Conservation (phyloP, 2,329 filamentous ascomycete genomes). For the Colletotrichum nymphaeae region DNA sequence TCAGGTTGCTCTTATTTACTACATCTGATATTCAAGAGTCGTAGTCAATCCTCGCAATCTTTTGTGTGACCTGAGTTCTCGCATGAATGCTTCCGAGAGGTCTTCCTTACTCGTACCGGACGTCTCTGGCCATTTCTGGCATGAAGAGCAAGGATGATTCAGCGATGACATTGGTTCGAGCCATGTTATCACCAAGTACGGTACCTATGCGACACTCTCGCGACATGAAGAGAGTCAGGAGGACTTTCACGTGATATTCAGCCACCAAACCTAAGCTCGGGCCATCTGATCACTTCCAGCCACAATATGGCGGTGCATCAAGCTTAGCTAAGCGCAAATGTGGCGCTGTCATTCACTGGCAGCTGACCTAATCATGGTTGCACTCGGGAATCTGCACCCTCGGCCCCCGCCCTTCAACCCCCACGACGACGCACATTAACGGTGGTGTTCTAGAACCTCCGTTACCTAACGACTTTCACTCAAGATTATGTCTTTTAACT, state of each 20-base stretch:
- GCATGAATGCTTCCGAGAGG: no score
- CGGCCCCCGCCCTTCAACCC: neutral
- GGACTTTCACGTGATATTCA: neutral
- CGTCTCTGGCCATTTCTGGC: no score
- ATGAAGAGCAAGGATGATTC: no score
- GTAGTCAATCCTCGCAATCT: no score
- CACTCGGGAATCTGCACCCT: neutral
- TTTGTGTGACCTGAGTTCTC: no score
- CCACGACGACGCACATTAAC: neutral
- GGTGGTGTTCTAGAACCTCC: neutral
- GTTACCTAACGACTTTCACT: neutral
- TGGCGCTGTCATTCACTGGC: rapidly evolving
- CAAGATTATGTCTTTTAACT: neutral
- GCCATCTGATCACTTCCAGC: neutral
- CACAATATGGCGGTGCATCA: neutral
- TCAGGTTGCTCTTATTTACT: no score
- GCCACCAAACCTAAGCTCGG: neutral
- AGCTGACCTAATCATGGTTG: neutral
- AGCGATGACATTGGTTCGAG: no score
- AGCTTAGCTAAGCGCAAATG: neutral
- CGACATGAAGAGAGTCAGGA: neutral
- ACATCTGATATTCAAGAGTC: no score
- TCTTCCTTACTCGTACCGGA: no score
- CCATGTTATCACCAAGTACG: neutral
- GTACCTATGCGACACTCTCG: neutral